Evolutionary conservation across 2,329 filamentous ascomycete genomes (phyloP).

Genomic region (Xylariomycetidae sp.): DNA sequence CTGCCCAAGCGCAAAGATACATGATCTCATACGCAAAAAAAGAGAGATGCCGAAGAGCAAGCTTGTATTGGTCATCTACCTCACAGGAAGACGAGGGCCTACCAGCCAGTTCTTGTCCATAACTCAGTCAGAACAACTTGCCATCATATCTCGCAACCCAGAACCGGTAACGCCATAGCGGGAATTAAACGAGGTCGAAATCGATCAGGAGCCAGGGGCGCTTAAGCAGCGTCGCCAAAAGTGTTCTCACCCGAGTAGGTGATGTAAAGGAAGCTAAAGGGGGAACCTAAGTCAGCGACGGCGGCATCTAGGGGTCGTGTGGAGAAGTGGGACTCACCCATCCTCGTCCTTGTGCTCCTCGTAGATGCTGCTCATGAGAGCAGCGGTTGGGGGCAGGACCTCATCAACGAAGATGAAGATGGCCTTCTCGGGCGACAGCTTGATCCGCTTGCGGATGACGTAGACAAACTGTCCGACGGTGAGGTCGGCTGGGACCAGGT

Average conservation of each 20-base stretch:
- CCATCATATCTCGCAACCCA: slow-evolving; percentile 19
- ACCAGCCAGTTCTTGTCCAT: slow-evolving; percentile 1
- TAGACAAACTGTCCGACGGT: slow-evolving; percentile 99
- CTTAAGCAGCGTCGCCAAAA: slow-evolving; percentile 59
- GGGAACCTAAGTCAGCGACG: slow-evolving; percentile 6
- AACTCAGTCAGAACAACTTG: slow-evolving; percentile 9
- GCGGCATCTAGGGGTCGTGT: slow-evolving; percentile 1
- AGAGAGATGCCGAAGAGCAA: background rate
- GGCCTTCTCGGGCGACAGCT: slow-evolving; percentile 98
- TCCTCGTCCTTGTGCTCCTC: slow-evolving; percentile 94
- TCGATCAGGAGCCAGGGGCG: slow-evolving; percentile 6
- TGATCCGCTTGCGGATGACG: slow-evolving; percentile 99
- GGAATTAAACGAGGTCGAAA: slow-evolving; percentile 10
- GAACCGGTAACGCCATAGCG: slow-evolving; percentile 19
- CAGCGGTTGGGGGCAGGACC: slow-evolving; percentile 90
- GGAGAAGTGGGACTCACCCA: slow-evolving; percentile 46
- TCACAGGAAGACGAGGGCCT: slow-evolving; percentile 1
- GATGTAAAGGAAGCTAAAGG: slow-evolving; percentile 85
- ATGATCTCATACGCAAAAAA: too few relatives aligned
- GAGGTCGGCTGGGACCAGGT: slow-evolving; percentile 92
- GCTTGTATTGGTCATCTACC: background rate
- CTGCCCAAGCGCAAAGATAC: too few relatives aligned
- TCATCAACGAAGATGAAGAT: slow-evolving; percentile 99
- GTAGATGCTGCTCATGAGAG: slow-evolving; percentile 99
- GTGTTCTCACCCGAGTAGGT: slow-evolving; percentile 99